phyloP scores from a whole-genome alignment of 495 filamentous ascomycete genomes.

The Jackrogersella minutella region DNA sequence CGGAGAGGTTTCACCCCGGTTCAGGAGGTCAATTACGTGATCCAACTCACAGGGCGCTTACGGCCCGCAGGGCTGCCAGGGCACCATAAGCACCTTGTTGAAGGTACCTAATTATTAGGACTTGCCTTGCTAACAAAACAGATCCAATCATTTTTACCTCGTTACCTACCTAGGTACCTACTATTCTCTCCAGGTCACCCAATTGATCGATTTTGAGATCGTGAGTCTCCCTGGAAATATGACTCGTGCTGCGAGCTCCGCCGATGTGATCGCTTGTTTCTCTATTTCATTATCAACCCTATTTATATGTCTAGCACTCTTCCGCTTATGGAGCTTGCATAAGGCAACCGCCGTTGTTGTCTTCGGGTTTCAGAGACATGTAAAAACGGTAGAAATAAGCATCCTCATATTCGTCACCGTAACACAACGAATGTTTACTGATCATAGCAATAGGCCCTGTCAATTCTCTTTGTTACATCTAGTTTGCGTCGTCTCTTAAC shows the following conservation, averaged over 20 bases:
- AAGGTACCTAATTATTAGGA: too few relatives aligned
- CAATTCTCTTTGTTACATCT: slow-evolving; percentile 7
- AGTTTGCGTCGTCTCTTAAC: slow-evolving; percentile 3
- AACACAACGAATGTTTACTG: not conserved
- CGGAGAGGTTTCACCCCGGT: not conserved
- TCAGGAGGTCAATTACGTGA: not conserved
- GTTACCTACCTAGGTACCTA: too few relatives aligned
- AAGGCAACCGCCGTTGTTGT: not conserved
- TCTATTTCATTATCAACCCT: slow-evolving; percentile 14
- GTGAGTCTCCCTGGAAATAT: slow-evolving; percentile 1
- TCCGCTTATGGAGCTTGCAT: slow-evolving; percentile 9
- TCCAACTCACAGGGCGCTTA: too few relatives aligned
- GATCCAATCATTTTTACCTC: too few relatives aligned
- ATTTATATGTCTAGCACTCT: slow-evolving; percentile 5
- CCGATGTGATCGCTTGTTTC: not conserved
- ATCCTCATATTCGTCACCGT: not conserved
- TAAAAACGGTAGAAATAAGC: slow-evolving; percentile 14
- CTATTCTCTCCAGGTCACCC: too few relatives aligned
- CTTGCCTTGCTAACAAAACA: slow-evolving; percentile 14
- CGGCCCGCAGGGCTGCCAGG: too few relatives aligned
- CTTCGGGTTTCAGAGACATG: slow-evolving; percentile 11
- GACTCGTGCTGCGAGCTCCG: not conserved
- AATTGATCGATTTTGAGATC: not conserved
- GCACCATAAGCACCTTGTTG: too few relatives aligned
- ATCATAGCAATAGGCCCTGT: slow-evolving; percentile 11